These are phyloP conservation scores for Colletotrichum horii DNA, from an alignment of 2,329 filamentous ascomycete species.

Conservation along the genomic window DNA sequence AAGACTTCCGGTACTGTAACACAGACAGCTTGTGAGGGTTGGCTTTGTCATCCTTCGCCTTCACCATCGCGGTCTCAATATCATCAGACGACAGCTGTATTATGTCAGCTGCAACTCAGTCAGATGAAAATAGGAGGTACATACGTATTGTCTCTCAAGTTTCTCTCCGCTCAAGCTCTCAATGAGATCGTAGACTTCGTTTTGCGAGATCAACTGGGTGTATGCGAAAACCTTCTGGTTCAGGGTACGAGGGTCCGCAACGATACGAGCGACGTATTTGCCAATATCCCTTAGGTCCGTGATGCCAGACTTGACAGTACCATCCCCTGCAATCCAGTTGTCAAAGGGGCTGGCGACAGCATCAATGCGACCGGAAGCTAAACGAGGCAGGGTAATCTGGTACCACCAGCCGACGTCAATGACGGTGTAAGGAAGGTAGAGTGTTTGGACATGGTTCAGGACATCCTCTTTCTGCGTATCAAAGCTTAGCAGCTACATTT, in stretches of 20 bases:
- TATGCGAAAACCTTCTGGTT: slow-evolving; percentile 58
- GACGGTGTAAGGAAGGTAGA: slow-evolving; percentile 58
- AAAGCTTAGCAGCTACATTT: neutral
- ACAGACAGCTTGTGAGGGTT: neutral
- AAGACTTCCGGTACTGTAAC: slow-evolving; percentile 48
- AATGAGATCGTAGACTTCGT: slow-evolving; percentile 49
- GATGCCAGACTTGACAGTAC: slow-evolving; percentile 45
- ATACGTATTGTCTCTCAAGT: slow-evolving; percentile 28
- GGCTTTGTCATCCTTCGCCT: neutral
- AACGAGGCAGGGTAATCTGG: slow-evolving; percentile 41
- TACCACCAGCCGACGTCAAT: slow-evolving; percentile 67
- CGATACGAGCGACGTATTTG: slow-evolving; percentile 53
- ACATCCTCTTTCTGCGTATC: slow-evolving; percentile 50
- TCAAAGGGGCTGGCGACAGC: slow-evolving; percentile 1
- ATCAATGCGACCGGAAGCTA: slow-evolving; percentile 30
- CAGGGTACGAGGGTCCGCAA: slow-evolving; percentile 56
- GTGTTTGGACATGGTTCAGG: slow-evolving; percentile 51
- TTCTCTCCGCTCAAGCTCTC: slow-evolving; percentile 55
- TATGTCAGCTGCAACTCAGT: neutral
- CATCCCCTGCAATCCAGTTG: slow-evolving; percentile 48
- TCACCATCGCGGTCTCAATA: neutral
- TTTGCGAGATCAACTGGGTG: slow-evolving; percentile 48
- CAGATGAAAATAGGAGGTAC: neutral
- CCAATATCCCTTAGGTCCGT: slow-evolving; percentile 60
- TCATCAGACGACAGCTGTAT: neutral